A percentile compares a stretch with the other conserved stretches of the same genome.
Conservation (phyloP, 1,284 basidiomycete genomes). For the Fomitopsis betulina region DNA sequence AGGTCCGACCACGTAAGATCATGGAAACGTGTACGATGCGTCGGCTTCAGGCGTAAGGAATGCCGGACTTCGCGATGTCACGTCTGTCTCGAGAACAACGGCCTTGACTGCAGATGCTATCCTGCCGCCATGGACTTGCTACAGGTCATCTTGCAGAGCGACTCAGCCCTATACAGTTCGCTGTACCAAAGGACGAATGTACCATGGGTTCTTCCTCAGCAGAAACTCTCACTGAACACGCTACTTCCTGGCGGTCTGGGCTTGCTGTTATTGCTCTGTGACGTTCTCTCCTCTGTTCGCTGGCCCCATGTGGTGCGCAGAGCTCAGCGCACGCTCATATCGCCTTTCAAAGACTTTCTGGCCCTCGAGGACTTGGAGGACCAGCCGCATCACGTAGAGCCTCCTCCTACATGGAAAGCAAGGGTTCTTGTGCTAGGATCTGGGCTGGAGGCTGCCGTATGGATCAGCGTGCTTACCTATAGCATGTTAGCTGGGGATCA, state of each 20-base stretch:
- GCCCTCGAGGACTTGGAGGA: slow-evolving; percentile 46
- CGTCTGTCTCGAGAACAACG: no score
- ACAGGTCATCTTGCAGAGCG: background rate
- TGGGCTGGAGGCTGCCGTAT: slow-evolving; percentile 28
- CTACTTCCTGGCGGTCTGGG: slow-evolving; percentile 21
- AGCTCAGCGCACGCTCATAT: slow-evolving; percentile 26
- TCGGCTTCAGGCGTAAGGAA: background rate
- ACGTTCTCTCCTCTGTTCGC: slow-evolving; percentile 28
- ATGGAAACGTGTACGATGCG: background rate
- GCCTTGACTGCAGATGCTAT: background rate
- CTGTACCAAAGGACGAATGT: background rate
- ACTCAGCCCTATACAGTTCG: background rate
- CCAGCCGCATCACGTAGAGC: slow-evolving; percentile 26
- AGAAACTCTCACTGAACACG: background rate
- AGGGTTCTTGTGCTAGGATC: slow-evolving; percentile 34
- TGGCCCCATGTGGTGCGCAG: slow-evolving; percentile 16
- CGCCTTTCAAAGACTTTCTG: slow-evolving; percentile 51
- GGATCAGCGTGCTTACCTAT: slow-evolving; percentile 33
- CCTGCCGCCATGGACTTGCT: background rate
- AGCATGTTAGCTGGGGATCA: slow-evolving; percentile 21
- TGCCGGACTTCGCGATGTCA: background rate
- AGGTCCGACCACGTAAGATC: background rate
- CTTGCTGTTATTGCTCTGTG: slow-evolving; percentile 27
- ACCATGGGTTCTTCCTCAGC: background rate
- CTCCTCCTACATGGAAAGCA: slow-evolving; percentile 27